phyloP scores from a whole-genome alignment of 805 yeast genomes.

The Pachysolen tannophilus region DNA sequence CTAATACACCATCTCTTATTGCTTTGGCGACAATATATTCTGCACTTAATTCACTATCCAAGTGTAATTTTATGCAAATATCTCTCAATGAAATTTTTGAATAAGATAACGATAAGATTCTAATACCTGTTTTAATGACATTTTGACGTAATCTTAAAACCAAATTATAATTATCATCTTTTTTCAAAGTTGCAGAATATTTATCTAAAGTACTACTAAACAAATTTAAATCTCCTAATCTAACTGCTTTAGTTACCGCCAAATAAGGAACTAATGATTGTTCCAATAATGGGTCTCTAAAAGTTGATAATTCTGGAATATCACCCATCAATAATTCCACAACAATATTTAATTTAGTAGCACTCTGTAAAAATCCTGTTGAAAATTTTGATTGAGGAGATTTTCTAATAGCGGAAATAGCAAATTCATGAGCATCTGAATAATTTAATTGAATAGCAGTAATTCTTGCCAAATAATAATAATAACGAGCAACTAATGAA shows the following conservation, averaged over 20 bases:
- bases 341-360: constrained; percentile 79
- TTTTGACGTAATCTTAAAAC: constrained; percentile 89
- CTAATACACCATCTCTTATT: constrained; percentile 94
- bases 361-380: constrained; percentile 80
- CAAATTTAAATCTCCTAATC: constrained; percentile 78
- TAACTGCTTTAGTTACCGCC: constrained; percentile 84
- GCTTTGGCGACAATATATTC: constrained; percentile 97
- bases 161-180: constrained; percentile 76
- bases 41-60: constrained; percentile 92
- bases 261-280: constrained; percentile 71
- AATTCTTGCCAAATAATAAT: constrained; percentile 84
- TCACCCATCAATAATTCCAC: constrained; percentile 95
- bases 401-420: constrained; percentile 91
- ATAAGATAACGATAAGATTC: constrained; percentile 86
- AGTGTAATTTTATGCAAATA: constrained; percentile 83
- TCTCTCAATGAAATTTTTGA: constrained; percentile 87
- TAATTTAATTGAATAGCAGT: constrained; percentile 90
- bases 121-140: constrained; percentile 95
- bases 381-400: constrained; percentile 88
- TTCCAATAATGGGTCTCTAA: constrained; percentile 56
- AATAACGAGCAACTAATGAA: constrained; percentile 85
- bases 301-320: constrained; percentile 81
- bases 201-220: constrained; percentile 65
- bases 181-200: constrained; percentile 53
- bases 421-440: constrained; percentile 81